Conservation (phyloP, 2,329 filamentous ascomycete species). For the Daldinia sp. region DNA sequence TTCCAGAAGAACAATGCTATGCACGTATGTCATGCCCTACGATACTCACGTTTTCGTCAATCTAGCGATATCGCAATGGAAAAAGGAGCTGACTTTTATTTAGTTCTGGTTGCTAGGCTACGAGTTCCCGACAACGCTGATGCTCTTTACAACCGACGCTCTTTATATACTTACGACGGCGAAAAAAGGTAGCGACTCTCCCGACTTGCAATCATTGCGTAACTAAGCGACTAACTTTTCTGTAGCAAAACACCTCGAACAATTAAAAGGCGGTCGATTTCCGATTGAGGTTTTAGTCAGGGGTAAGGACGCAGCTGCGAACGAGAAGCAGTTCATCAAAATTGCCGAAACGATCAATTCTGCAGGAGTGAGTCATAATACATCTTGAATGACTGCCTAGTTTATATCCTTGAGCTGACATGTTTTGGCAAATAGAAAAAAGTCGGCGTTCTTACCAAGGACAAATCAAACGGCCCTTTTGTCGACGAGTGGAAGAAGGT, state of each 20-base stretch:
- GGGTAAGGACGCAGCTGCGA: slow-evolving; percentile 91
- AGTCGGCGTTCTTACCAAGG: slow-evolving; percentile 87
- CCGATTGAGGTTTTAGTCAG: slow-evolving; percentile 92
- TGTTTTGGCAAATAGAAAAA: slow-evolving; percentile 73
- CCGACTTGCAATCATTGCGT: slow-evolving; percentile 1
- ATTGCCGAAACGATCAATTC: slow-evolving; percentile 88
- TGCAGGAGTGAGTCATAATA: slow-evolving; percentile 75
- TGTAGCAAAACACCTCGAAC: slow-evolving; percentile 89
- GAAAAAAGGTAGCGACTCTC: slow-evolving; percentile 81
- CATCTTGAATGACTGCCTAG: background rate
- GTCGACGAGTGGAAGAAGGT: slow-evolving; percentile 95
- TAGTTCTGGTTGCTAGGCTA: slow-evolving; percentile 99
- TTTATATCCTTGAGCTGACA: slow-evolving; percentile 31
- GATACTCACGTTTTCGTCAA: background rate
- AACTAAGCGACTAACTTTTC: slow-evolving; percentile 51
- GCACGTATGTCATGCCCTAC: slow-evolving; percentile 73
- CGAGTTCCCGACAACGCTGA: slow-evolving; percentile 95
- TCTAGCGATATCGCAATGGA: background rate
- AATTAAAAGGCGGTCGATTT: slow-evolving; percentile 90
- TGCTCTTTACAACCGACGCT: slow-evolving; percentile 89
- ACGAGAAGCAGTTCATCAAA: slow-evolving; percentile 88
- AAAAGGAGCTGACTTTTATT: slow-evolving; percentile 19
- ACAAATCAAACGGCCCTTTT: slow-evolving; percentile 86
- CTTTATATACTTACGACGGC: slow-evolving; percentile 94
- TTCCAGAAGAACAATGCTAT: slow-evolving; percentile 98